Evolutionary conservation across 1,284 basidiomycete species (phyloP).

Genomic region (Malassezia equina): DNA sequence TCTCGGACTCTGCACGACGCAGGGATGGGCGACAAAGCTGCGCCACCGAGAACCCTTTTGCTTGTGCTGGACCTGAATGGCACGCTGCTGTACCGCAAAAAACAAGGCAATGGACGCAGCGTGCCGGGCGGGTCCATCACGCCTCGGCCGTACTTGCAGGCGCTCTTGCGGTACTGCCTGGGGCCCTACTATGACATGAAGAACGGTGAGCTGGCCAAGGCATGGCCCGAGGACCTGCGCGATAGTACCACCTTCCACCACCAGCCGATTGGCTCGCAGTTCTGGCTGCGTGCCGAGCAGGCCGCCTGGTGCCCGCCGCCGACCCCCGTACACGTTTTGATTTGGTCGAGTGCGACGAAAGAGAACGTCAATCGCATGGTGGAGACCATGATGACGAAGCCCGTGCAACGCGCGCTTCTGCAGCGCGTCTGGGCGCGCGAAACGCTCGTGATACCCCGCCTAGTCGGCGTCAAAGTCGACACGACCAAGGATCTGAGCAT

Average conservation of each 20-base stretch:
- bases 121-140: constrained; percentile 19
- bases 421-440: constrained; percentile 66
- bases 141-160: constrained; percentile 58
- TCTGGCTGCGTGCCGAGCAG: constrained; percentile 14
- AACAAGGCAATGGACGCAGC: constrained; percentile 25
- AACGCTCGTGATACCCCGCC: constrained; percentile 53
- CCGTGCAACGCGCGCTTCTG: constrained; percentile 39
- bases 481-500: constrained; percentile 63
- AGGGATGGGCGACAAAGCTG: neutral
- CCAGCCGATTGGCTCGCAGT: constrained; percentile 28
- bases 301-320: neutral
- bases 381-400: neutral
- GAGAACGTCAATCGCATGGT: constrained; percentile 60
- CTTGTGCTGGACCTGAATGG: constrained; percentile 74
- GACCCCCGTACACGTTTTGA: constrained; percentile 54
- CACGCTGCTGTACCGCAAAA: constrained; percentile 61
- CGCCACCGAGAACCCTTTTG: constrained; percentile 47
- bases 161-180: constrained; percentile 56
- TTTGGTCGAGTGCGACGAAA: constrained; percentile 76
- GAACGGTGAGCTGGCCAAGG: neutral
- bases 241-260: neutral
- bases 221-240: neutral
- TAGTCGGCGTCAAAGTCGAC: constrained; percentile 16
- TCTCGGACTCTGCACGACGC: neutral
- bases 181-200: constrained; percentile 14